A percentile compares a stretch with the other conserved stretches of the same genome.
Conservation (phyloP, 2,329 filamentous ascomycete species). For the Trichoderma citrinoviride region DNA sequence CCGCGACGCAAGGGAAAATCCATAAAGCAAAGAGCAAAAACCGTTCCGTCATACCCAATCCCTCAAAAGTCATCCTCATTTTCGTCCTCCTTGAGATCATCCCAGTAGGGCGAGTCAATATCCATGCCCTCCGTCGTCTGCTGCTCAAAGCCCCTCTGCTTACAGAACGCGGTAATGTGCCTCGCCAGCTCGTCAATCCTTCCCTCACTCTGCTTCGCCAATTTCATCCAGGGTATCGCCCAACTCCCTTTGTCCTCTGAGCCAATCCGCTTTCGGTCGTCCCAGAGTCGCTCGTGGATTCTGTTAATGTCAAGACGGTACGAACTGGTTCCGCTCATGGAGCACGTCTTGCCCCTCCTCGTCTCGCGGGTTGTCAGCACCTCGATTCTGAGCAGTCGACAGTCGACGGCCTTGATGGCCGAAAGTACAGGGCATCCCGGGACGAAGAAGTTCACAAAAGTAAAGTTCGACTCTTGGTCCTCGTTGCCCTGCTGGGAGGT, state of each 20-base stretch:
- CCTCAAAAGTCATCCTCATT: background rate
- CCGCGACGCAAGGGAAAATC: background rate
- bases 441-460: conserved; percentile 40
- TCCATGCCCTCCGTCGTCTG: conserved; percentile 7
- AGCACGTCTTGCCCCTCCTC: background rate
- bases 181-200: conserved; percentile 16
- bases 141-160: background rate
- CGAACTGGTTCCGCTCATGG: conserved; percentile 3
- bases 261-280: background rate
- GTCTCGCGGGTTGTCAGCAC: conserved; percentile 30
- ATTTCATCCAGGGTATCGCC: too few relatives aligned
- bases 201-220: background rate
- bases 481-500: conserved; percentile 12
- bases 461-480: conserved; percentile 28
- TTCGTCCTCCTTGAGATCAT: background rate
- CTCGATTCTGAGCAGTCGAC: conserved; percentile 38
- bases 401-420: conserved; percentile 35
- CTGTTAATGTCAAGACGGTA: conserved; percentile 25
- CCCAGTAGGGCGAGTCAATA: background rate
- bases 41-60: too few relatives aligned
- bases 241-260: conserved; percentile 24
- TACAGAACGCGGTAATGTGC: conserved; percentile 9
- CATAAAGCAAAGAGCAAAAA: background rate
- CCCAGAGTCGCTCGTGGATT: conserved; percentile 6
- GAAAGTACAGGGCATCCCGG: conserved; percentile 30